Evolutionary conservation across 2,329 filamentous ascomycete species (phyloP).

Genomic region (Colletotrichum australisinense): DNA sequence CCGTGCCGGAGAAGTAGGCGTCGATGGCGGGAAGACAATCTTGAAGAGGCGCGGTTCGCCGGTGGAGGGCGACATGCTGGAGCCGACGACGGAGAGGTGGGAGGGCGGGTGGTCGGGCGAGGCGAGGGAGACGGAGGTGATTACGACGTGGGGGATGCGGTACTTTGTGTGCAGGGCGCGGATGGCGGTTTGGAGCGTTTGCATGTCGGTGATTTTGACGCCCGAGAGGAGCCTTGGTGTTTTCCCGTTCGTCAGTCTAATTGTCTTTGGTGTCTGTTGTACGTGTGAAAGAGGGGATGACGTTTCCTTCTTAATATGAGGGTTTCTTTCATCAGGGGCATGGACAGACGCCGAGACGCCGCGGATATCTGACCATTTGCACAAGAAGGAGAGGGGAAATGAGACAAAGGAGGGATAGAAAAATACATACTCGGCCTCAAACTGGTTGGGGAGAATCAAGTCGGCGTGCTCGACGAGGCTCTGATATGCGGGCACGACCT

Average conservation of each 20-base stretch:
- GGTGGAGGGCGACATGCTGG: constrained; percentile 65
- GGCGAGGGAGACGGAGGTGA: constrained; percentile 85
- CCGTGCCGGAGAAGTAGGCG: constrained; percentile 95
- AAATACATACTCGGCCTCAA: constrained; percentile 87
- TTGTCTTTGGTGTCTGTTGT: no score
- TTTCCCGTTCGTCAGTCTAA: not conserved
- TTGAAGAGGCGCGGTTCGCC: constrained; percentile 84
- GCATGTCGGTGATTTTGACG: constrained; percentile 83
- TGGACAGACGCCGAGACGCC: not conserved
- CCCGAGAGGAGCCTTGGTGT: constrained; percentile 80
- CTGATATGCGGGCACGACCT: constrained; percentile 93
- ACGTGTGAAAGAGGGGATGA: no score
- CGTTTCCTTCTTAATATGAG: no score
- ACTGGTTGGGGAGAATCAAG: constrained; percentile 94
- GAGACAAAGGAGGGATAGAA: not conserved
- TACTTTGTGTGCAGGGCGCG: constrained; percentile 81
- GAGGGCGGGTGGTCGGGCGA: constrained; percentile 59
- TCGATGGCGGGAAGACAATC: constrained; percentile 86
- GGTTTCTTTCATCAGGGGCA: not conserved
- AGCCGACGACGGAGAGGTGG: constrained; percentile 80
- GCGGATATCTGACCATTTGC: not conserved
- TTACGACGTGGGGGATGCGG: constrained; percentile 86
- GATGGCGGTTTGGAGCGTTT: constrained; percentile 79
- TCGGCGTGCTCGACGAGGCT: constrained; percentile 83
- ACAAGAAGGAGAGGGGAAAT: not conserved